phyloP scores from a whole-genome alignment of 2,329 filamentous ascomycete genomes.

The Scopulariopsis brevicaulis region DNA sequence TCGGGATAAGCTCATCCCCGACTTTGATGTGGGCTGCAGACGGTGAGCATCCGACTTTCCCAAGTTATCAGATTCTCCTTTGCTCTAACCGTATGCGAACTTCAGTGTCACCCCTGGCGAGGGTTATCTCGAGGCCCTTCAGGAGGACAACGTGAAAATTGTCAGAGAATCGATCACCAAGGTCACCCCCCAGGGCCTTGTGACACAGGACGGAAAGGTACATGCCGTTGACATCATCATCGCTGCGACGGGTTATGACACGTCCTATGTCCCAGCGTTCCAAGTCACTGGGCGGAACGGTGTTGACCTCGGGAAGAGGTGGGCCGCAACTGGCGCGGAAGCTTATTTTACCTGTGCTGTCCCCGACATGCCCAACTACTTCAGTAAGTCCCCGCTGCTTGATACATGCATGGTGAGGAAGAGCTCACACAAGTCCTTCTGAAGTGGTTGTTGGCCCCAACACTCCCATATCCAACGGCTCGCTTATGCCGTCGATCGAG shows the following conservation, averaged over 20 bases:
- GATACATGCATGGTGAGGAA: background rate
- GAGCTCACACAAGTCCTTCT: background rate
- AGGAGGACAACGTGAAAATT: constrained; percentile 13
- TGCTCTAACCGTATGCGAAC: background rate
- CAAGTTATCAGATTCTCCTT: background rate
- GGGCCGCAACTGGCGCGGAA: constrained; percentile 3
- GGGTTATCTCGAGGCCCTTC: constrained; percentile 17
- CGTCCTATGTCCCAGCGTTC: constrained; percentile 3
- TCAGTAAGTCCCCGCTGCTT: constrained; percentile 6
- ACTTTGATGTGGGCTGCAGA: constrained; percentile 5
- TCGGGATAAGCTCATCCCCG: background rate
- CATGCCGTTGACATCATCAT: constrained; percentile 19
- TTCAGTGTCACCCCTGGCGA: constrained; percentile 10
- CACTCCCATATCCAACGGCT: constrained; percentile 26
- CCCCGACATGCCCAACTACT: constrained; percentile 10
- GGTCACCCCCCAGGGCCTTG: constrained; percentile 17
- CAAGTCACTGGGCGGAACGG: constrained; percentile 20
- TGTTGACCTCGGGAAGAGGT: constrained; percentile 1
- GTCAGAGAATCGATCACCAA: constrained; percentile 11
- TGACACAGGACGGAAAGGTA: constrained; percentile 13
- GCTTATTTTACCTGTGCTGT: constrained; percentile 8
- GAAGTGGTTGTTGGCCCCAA: constrained; percentile 29
- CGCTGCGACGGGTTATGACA: constrained; percentile 18
- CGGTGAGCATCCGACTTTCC: background rate
- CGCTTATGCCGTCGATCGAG: constrained; percentile 5